Percentiles rank a stretch among this genome's conserved stretches.
phyloP scores from a whole-genome alignment of 2,329 filamentous ascomycete species.

The Venturia aucupariae region DNA sequence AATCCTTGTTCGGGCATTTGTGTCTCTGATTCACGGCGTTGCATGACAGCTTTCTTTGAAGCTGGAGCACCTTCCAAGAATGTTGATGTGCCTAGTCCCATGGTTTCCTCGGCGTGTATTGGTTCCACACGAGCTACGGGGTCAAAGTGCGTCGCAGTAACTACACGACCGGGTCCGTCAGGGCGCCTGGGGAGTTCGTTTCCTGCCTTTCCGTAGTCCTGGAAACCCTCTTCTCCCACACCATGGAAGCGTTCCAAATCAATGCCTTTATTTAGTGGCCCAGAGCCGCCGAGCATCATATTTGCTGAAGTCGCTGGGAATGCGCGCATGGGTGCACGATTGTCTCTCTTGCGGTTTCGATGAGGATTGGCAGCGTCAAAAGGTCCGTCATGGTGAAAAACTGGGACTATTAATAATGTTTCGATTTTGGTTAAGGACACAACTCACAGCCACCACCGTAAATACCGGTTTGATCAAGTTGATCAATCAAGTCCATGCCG shows the following conservation, averaged over 20 bases:
- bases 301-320: conserved; percentile 90
- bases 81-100: conserved; percentile 85
- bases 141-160: conserved; percentile 46
- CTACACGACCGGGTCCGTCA: conserved; percentile 32
- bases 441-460: conserved; percentile 81
- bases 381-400: conserved; percentile 95
- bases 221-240: conserved; percentile 73
- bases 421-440: background rate
- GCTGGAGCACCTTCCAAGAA: conserved; percentile 93
- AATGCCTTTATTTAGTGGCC: conserved; percentile 70
- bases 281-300: conserved; percentile 80
- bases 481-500: conserved; percentile 82
- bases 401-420: conserved; percentile 36
- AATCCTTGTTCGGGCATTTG: conserved; percentile 35
- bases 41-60: conserved; percentile 69
- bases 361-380: conserved; percentile 95
- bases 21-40: conserved; percentile 62
- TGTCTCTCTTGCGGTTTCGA: conserved; percentile 75
- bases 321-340: conserved; percentile 87
- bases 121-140: conserved; percentile 57
- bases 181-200: conserved; percentile 17
- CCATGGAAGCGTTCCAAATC: conserved; percentile 88
- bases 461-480: conserved; percentile 91
- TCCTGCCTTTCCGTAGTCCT: conserved; percentile 58
- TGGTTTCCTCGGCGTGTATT: conserved; percentile 73